Conservation (phyloP, 1,139 yeast species). For the Yamadazyma sp. region DNA sequence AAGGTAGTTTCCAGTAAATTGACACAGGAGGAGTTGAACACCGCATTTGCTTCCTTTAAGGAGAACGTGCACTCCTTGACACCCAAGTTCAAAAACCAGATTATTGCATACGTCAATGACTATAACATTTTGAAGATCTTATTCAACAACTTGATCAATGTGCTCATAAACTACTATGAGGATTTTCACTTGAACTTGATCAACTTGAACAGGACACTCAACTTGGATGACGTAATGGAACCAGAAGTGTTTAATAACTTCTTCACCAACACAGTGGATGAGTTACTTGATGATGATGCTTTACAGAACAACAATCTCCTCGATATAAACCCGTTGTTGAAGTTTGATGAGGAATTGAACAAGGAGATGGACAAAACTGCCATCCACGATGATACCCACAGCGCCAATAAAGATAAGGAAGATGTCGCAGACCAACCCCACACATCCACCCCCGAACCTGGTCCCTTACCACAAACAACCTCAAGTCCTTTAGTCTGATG, state of each 20-base stretch:
- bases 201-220: slow-evolving; percentile 16
- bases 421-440: no score
- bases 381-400: no score
- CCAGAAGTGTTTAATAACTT: slow-evolving; percentile 55
- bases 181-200: slow-evolving; percentile 24
- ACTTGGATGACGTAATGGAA: slow-evolving; percentile 44
- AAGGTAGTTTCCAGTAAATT: background rate
- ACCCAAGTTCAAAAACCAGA: slow-evolving; percentile 55
- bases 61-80: slow-evolving; percentile 51
- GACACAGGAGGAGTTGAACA: slow-evolving; percentile 17
- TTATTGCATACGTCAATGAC: slow-evolving; percentile 48
- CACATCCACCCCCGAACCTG: background rate
- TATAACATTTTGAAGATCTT: slow-evolving; percentile 30
- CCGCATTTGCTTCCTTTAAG: slow-evolving; percentile 40
- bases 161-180: slow-evolving; percentile 34
- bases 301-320: slow-evolving; percentile 13
- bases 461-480: no score
- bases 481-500: no score
- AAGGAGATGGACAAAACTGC: background rate
- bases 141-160: slow-evolving; percentile 30
- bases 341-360: slow-evolving; percentile 17
- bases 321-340: slow-evolving; percentile 18
- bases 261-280: slow-evolving; percentile 24
- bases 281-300: slow-evolving; percentile 13
- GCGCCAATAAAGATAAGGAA: no score